Evolutionary conservation across 2,329 filamentous ascomycete species (phyloP), one percentile per base, ranked within the genome.

Genomic region (Diaporthe eres): DNA sequence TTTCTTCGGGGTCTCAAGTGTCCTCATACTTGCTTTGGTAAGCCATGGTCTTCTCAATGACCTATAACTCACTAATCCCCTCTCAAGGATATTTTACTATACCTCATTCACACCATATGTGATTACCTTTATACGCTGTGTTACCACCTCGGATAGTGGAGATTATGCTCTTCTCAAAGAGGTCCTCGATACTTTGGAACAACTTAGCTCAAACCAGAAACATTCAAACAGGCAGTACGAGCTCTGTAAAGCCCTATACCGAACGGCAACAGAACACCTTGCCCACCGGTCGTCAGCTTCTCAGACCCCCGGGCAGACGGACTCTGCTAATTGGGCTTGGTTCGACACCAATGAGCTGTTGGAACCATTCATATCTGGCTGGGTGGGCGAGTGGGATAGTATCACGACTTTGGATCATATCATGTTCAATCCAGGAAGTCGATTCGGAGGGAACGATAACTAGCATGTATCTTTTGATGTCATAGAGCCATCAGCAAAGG

Each of bases 21-120:
- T 44, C 60, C n/a, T 44, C 60, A 8, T 63, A 44, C 15, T 47
- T 25, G 39, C 9, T 44, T 10, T 63, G 60, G 60, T 63, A 10
- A 44, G 60, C 12, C 22, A 4, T 3, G 2, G 12, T 15, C 9
- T 25, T 39, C 34, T 8, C n/a, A 44, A 5, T 15, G 1, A 47
- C 17, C 44, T 15, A 19, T 15, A 19, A 19, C n/a, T 37, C 2
- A 17, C 9, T 63, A 25, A 42, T 2, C 12, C 28, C 7, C 37
- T 31, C n/a, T 19, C 17, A 9, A 63, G 60, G 60, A 44, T 65
- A 65, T 47, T 47, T 28, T 65, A 65, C 17, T 65, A 65, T 10
- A 65, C 7, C 15, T 47, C 39, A 10, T 65, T 65, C 25, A 65
- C 60, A 13, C 60, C 60, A 2, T 47, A 65, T 13, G 60, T 65